These are phyloP conservation scores for Gymnopilus dilepis DNA, from an alignment of 768 basidiomycete species.

Conservation along the genomic window DNA sequence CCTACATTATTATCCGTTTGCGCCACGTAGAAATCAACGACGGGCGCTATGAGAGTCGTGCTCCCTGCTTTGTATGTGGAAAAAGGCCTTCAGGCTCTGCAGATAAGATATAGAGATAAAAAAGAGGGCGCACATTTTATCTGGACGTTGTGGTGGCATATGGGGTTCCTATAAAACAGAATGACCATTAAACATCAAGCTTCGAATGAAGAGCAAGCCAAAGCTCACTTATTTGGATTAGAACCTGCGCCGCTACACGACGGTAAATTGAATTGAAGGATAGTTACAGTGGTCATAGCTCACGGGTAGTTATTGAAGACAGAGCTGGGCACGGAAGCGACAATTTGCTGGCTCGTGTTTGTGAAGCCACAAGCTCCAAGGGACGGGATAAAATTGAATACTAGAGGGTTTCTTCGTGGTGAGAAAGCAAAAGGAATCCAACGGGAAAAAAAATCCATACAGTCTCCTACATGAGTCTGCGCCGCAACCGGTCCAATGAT, in stretches of 20 bases:
- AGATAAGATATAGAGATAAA: not conserved
- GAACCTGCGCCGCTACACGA: conserved; percentile 32
- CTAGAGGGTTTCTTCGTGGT: conserved; percentile 24
- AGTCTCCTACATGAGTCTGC: not conserved
- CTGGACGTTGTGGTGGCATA: conserved; percentile 32
- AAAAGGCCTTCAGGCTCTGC: too few relatives aligned
- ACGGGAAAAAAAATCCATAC: not conserved
- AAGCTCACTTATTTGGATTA: conserved; percentile 31
- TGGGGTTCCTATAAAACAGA: conserved; percentile 35
- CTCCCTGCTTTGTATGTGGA: conserved; percentile 25
- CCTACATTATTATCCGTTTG: conserved; percentile 30
- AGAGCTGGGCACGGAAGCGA: conserved; percentile 40
- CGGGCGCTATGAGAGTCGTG: conserved; percentile 28
- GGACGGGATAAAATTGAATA: conserved; percentile 40
- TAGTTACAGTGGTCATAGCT: too few relatives aligned
- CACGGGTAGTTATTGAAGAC: conserved; percentile 43
- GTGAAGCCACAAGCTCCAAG: conserved; percentile 46
- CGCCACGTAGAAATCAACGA: conserved; percentile 37
- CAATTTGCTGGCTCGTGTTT: conserved; percentile 37
- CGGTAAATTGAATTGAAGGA: conserved; percentile 32
- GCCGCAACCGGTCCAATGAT: not conserved
- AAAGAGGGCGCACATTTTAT: conserved; percentile 29
- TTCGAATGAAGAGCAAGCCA: not conserved
- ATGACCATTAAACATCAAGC: too few relatives aligned
- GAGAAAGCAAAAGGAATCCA: not conserved